phyloP scores from a whole-genome alignment of 352 stramenopile genomes.

The Globisporangium nodosum region DNA sequence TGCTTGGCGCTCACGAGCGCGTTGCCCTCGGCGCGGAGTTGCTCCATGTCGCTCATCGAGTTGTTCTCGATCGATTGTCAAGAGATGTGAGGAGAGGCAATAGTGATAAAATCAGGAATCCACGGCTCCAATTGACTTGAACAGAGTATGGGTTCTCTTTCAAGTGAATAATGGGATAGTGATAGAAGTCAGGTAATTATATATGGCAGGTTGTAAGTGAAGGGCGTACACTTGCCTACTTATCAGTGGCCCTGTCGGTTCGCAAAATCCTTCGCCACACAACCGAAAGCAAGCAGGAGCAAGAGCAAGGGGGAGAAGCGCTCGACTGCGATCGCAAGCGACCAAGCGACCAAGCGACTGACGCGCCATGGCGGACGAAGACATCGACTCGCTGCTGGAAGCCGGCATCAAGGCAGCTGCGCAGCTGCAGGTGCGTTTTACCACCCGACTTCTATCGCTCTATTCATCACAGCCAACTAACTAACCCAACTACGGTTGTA shows the following conservation, averaged over 20 bases:
- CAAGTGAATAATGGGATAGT: background rate
- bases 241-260: background rate
- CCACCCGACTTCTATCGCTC: background rate
- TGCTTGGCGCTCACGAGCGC: slow-evolving; percentile 73
- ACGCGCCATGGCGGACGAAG: slow-evolving; percentile 52
- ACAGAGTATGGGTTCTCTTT: background rate
- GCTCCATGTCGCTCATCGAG: slow-evolving; percentile 36
- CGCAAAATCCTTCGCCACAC: background rate
- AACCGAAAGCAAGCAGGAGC: background rate
- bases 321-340: too few relatives aligned
- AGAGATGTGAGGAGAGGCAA: background rate
- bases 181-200: too few relatives aligned
- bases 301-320: background rate
- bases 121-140: too few relatives aligned
- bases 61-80: slow-evolving; percentile 1
- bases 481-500: background rate
- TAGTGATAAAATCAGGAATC: background rate
- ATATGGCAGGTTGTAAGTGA: too few relatives aligned
- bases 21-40: slow-evolving; percentile 61
- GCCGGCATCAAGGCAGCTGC: slow-evolving; percentile 54
- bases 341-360: background rate
- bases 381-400: slow-evolving; percentile 80
- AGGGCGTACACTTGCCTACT: background rate
- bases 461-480: background rate
- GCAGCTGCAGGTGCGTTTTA: slow-evolving; percentile 28